These are phyloP conservation scores for Pleurozium schreberi DNA, from an alignment of 225 moss, liverwort and hornwort species.

Conservation along the genomic window DNA sequence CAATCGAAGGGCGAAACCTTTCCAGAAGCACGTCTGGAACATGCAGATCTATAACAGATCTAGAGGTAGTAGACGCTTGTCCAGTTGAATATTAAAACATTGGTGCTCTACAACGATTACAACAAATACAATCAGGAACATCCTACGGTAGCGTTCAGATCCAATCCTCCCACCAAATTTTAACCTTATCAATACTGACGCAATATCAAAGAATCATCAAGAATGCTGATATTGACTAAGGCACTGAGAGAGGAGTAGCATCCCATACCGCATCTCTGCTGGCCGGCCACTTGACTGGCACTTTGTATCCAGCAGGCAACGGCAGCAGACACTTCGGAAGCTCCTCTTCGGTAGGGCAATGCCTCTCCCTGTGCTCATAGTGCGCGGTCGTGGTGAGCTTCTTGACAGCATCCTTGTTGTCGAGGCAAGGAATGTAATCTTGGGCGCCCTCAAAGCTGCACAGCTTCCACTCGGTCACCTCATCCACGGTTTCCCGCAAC, in stretches of 20 bases:
- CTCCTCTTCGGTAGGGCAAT: slow-evolving; percentile 53
- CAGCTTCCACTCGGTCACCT: slow-evolving; percentile 28
- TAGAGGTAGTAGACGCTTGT: background rate
- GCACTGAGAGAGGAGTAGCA: background rate
- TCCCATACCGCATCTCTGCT: slow-evolving; percentile 39
- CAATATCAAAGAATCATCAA: background rate
- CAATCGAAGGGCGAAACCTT: background rate
- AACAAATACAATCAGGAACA: background rate
- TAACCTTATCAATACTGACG: background rate
- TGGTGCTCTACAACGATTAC: background rate
- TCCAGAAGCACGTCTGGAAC: background rate
- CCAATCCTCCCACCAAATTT: background rate
- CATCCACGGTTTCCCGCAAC: background rate
- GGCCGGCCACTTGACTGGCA: slow-evolving; percentile 56
- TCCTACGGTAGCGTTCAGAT: background rate
- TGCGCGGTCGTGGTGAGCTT: slow-evolving; percentile 30
- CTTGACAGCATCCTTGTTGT: slow-evolving; percentile 41
- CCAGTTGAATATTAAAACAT: background rate
- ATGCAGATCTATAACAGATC: background rate
- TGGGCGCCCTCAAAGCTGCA: slow-evolving; percentile 46
- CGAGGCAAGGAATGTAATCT: slow-evolving; percentile 66
- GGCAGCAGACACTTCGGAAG: slow-evolving; percentile 67
- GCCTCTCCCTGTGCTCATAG: slow-evolving; percentile 70
- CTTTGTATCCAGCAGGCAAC: slow-evolving; percentile 55
- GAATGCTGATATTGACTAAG: background rate